Evolutionary conservation across 2,329 filamentous ascomycete species (phyloP).

Genomic region (Gaeumannomyces sp.): DNA sequence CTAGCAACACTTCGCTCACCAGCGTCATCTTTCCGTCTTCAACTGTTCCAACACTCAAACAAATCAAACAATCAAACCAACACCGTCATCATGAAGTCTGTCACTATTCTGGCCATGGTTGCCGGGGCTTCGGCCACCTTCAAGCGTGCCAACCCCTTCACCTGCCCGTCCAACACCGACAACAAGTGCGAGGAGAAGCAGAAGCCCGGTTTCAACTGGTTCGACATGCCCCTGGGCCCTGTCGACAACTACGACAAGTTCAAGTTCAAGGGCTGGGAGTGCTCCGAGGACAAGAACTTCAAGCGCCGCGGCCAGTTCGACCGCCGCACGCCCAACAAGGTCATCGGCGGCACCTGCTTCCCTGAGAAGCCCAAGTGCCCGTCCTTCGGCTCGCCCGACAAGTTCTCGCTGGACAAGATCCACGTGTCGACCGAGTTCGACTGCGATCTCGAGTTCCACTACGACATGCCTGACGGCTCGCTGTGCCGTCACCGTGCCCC

Average conservation of each 20-base stretch:
- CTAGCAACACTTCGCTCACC: conserved; percentile 10
- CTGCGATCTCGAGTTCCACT: conserved; percentile 77
- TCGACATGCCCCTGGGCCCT: conserved; percentile 50
- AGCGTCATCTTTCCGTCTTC: conserved; percentile 10
- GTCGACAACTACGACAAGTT: conserved; percentile 67
- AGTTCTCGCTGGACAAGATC: conserved; percentile 72
- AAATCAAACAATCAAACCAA: background rate
- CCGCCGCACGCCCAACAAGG: conserved; percentile 50
- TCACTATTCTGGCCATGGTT: conserved; percentile 43
- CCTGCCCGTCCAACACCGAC: conserved; percentile 64
- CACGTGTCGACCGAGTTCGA: conserved; percentile 69
- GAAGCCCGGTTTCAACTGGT: conserved; percentile 65
- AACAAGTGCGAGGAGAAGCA: conserved; percentile 73
- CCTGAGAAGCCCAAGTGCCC: conserved; percentile 42
- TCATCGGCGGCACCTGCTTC: conserved; percentile 51
- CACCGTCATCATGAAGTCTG: conserved; percentile 43
- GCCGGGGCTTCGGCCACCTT: conserved; percentile 42
- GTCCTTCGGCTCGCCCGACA: conserved; percentile 50
- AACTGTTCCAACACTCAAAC: background rate
- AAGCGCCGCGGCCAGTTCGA: conserved; percentile 51
- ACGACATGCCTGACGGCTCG: conserved; percentile 76
- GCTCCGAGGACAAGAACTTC: conserved; percentile 43
- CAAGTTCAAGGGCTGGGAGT: conserved; percentile 66
- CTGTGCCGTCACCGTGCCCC: conserved; percentile 70
- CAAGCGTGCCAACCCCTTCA: conserved; percentile 43